Percentiles rank a stretch among this genome's conserved stretches.
phyloP scores from a whole-genome alignment of 73 alveolate species.

The Paramecium sexaurelia region DNA sequence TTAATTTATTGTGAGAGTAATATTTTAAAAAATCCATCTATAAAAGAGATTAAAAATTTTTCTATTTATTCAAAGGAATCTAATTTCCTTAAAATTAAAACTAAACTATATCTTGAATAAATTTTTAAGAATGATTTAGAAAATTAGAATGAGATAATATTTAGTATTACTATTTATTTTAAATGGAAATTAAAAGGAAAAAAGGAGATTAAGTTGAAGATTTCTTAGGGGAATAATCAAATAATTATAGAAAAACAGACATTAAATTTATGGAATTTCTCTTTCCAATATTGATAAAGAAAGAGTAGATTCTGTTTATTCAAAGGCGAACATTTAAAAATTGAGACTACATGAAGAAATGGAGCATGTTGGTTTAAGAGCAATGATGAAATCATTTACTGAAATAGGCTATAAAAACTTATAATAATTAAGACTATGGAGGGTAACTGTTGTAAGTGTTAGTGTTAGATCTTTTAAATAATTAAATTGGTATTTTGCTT shows the following conservation, averaged over 20 bases:
- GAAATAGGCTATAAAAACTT: conserved; percentile 61
- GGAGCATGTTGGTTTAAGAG: conserved; percentile 69
- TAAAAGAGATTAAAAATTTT: no score
- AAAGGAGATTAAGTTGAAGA: conserved; percentile 70
- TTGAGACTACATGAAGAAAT: conserved; percentile 66
- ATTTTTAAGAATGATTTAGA: background rate
- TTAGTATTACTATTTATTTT: background rate
- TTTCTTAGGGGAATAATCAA: conserved; percentile 39
- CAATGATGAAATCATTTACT: conserved; percentile 66
- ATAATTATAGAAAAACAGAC: conserved; percentile 27
- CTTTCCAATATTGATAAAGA: conserved; percentile 62
- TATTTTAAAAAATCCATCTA: no score
- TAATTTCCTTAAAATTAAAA: no score
- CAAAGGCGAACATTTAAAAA: conserved; percentile 62
- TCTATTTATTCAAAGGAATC: no score
- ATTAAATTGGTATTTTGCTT: conserved; percentile 59
- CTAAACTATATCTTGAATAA: background rate
- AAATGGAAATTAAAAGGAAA: conserved; percentile 66
- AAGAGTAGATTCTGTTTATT: conserved; percentile 48
- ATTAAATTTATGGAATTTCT: conserved; percentile 61
- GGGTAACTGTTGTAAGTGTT: no score
- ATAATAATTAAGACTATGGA: conserved; percentile 60
- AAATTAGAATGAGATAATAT: background rate
- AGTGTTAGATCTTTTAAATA: conserved; percentile 63
- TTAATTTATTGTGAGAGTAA: no score